Conservation (phyloP, 2,329 filamentous ascomycete species). For the Fusarium gaditjirri region DNA sequence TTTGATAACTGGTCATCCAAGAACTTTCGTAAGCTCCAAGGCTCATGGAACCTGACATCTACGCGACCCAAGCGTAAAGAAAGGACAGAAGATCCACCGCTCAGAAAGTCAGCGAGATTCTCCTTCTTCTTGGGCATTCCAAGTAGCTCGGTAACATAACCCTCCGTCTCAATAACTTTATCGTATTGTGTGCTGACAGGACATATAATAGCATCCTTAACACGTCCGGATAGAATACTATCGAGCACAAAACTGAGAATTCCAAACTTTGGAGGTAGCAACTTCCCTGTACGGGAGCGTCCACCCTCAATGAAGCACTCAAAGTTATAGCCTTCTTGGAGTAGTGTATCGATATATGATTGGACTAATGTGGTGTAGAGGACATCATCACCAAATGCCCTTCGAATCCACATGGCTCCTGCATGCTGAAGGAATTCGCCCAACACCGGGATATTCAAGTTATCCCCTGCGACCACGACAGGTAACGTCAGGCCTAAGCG, state of each 20-base stretch:
- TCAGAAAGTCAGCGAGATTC: conserved; percentile 89
- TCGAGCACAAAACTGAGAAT: conserved; percentile 93
- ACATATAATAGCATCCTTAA: conserved; percentile 91
- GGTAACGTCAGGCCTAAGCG: conserved; percentile 88
- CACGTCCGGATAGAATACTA: conserved; percentile 85
- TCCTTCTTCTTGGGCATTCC: conserved; percentile 97
- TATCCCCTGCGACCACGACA: conserved; percentile 94
- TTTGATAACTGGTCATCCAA: conserved; percentile 78
- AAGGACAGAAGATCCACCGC: conserved; percentile 83
- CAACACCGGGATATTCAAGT: conserved; percentile 92
- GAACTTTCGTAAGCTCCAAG: conserved; percentile 89
- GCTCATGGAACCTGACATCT: conserved; percentile 95
- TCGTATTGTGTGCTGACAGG: conserved; percentile 98
- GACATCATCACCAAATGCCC: conserved; percentile 91
- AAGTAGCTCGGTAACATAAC: conserved; percentile 92
- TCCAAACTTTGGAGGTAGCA: conserved; percentile 93
- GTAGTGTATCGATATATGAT: conserved; percentile 90
- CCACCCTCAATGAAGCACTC: conserved; percentile 99
- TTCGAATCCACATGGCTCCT: conserved; percentile 96
- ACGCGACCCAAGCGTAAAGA: conserved; percentile 90
- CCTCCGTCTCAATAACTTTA: conserved; percentile 98
- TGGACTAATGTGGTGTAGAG: conserved; percentile 95
- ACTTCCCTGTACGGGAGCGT: conserved; percentile 90
- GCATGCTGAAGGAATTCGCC: conserved; percentile 93
- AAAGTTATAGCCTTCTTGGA: conserved; percentile 92